These are phyloP conservation scores for Raffaelea arxii DNA, from an alignment of 2,329 filamentous ascomycete species.

Conservation along the genomic window DNA sequence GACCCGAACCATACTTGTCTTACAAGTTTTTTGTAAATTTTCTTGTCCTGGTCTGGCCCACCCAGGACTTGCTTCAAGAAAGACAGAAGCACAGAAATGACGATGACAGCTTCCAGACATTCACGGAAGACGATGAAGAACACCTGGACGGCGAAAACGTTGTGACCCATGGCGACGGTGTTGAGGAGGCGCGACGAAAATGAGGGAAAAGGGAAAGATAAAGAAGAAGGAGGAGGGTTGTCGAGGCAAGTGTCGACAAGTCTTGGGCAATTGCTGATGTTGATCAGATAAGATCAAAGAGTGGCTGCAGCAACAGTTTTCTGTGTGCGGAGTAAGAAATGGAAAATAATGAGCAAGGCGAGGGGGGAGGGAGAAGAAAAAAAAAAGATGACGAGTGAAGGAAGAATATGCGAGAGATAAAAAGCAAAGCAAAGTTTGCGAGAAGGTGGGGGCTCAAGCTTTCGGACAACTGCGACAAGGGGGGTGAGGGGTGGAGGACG, in stretches of 20 bases:
- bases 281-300: no score
- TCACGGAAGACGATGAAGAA: conserved; percentile 91
- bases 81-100: conserved; percentile 76
- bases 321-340: no score
- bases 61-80: conserved; percentile 75
- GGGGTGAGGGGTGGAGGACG: no score
- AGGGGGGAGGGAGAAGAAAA: background rate
- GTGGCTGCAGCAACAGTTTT: no score
- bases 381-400: background rate
- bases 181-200: background rate
- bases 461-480: no score
- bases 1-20: conserved; percentile 65
- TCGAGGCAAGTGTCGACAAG: no score
- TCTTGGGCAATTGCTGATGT: no score
- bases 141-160: conserved; percentile 68
- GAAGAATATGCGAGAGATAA: background rate
- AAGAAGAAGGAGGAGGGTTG: background rate
- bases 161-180: conserved; percentile 41
- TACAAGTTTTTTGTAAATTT: conserved; percentile 57
- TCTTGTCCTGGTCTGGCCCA: conserved; percentile 50
- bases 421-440: background rate
- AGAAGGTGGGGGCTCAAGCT: no score
- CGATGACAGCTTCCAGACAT: conserved; percentile 71
- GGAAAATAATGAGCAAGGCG: background rate
- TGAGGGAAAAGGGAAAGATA: background rate